Evolutionary conservation across 2,329 filamentous ascomycete genomes (phyloP).

Genomic region (Arthrobotrys megalospora): DNA sequence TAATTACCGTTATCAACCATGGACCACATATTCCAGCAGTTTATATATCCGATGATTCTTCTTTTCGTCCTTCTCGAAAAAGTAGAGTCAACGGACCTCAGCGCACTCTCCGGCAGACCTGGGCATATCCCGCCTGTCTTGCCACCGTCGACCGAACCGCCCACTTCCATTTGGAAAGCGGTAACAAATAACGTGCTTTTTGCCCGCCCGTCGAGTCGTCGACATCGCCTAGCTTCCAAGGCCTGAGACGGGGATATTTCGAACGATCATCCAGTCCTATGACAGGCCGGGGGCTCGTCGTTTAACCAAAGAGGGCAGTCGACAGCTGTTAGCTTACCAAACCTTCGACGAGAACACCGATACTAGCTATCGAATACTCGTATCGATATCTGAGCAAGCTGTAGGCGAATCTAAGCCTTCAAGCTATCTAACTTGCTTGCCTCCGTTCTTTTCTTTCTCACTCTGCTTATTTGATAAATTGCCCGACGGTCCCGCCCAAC

Average conservation of each 20-base stretch:
- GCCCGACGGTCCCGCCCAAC: constrained; percentile 19
- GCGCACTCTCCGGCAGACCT: not conserved
- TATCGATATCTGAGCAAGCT: constrained; percentile 50
- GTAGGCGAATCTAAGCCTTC: constrained; percentile 26
- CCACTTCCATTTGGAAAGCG: constrained; percentile 44
- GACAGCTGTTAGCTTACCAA: constrained; percentile 43
- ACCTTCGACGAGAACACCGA: constrained; percentile 31
- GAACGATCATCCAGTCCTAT: constrained; percentile 53
- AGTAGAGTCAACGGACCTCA: not conserved
- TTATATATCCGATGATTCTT: constrained; percentile 18
- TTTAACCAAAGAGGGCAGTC: constrained; percentile 53
- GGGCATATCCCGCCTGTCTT: constrained; percentile 23
- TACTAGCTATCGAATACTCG: constrained; percentile 31
- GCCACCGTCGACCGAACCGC: constrained; percentile 19
- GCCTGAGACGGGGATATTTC: constrained; percentile 48
- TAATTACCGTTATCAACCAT: constrained; percentile 3
- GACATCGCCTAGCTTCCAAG: constrained; percentile 38
- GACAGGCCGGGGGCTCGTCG: constrained; percentile 30
- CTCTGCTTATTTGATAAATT: constrained; percentile 26
- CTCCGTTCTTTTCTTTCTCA: constrained; percentile 1
- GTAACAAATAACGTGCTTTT: constrained; percentile 52
- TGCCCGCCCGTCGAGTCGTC: constrained; percentile 41
- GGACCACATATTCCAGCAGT: constrained; percentile 5
- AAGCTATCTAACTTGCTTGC: constrained; percentile 8
- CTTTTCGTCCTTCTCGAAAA: not conserved